Evolutionary conservation across 345 rosid genomes (phyloP).

Genomic region (Brassica incana): DNA sequence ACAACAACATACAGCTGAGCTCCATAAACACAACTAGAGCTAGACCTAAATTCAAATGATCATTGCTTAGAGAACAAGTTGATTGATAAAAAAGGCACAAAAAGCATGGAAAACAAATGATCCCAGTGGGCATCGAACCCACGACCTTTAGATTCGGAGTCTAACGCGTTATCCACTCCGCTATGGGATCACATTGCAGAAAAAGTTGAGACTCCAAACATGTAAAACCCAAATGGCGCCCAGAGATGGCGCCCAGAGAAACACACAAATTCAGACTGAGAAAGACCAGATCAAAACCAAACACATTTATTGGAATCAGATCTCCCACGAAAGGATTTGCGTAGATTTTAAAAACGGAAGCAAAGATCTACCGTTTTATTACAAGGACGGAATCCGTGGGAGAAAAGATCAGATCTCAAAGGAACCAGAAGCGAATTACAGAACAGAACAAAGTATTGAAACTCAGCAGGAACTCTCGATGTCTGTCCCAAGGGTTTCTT

Average conservation of each 20-base stretch:
- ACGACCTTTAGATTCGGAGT: conserved; percentile 99
- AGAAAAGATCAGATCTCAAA: too few relatives aligned
- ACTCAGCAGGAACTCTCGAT: too few relatives aligned
- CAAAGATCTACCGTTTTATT: too few relatives aligned
- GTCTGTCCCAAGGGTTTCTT: neutral
- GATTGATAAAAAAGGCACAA: neutral
- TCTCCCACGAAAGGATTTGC: too few relatives aligned
- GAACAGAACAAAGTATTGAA: too few relatives aligned
- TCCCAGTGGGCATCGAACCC: conserved; percentile 99
- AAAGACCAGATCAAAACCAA: neutral
- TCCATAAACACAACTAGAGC: neutral
- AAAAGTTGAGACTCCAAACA: neutral
- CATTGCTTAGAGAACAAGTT: neutral
- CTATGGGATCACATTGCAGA: conserved; percentile 72
- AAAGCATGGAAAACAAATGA: conserved; percentile 36
- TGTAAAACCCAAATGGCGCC: conserved; percentile 8
- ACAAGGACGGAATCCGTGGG: too few relatives aligned
- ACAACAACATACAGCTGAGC: neutral
- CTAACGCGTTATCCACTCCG: conserved; percentile 96
- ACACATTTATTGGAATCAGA: neutral
- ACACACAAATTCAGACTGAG: neutral
- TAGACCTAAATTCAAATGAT: neutral
- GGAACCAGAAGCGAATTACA: too few relatives aligned
- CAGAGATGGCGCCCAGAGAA: too few relatives aligned
- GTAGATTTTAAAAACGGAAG: too few relatives aligned